Conservation (phyloP, 306 rosid genomes). For the Trichosanthes cucumerina region DNA sequence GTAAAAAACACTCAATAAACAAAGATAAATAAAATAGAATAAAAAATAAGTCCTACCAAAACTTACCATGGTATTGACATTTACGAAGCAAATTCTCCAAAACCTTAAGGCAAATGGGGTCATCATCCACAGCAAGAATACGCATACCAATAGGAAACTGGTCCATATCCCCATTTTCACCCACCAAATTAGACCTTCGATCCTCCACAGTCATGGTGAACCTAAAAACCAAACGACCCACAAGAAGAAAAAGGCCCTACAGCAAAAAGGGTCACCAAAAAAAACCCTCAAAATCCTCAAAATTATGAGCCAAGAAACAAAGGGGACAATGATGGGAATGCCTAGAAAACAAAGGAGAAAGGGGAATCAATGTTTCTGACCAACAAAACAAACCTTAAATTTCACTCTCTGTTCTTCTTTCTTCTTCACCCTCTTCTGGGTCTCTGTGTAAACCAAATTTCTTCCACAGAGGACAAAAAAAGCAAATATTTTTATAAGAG, state of each 20-base stretch:
- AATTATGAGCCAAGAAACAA: neutral
- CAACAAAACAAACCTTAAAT: neutral
- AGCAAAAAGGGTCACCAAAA: neutral
- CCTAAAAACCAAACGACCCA: slow-evolving; percentile 22
- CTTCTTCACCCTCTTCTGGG: neutral
- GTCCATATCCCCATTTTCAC: slow-evolving; percentile 24
- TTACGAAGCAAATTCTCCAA: slow-evolving; percentile 56
- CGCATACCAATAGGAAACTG: slow-evolving; percentile 76
- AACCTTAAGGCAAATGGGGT: slow-evolving; percentile 50
- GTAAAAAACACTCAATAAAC: neutral
- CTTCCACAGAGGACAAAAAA: neutral
- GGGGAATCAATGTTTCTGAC: neutral
- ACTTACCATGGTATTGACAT: slow-evolving; percentile 72
- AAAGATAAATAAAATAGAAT: neutral
- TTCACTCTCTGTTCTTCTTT: neutral
- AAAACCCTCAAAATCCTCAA: neutral
- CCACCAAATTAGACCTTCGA: slow-evolving; percentile 23
- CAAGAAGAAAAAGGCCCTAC: slow-evolving; percentile 13
- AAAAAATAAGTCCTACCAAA: neutral
- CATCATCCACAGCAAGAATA: slow-evolving; percentile 77
- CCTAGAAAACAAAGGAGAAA: neutral
- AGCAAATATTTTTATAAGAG: neutral
- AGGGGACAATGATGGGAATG: neutral
- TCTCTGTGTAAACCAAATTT: neutral
- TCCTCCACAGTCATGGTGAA: slow-evolving; percentile 39